Conservation (phyloP, 352 stramenopile species). For the Globisporangium solare region DNA sequence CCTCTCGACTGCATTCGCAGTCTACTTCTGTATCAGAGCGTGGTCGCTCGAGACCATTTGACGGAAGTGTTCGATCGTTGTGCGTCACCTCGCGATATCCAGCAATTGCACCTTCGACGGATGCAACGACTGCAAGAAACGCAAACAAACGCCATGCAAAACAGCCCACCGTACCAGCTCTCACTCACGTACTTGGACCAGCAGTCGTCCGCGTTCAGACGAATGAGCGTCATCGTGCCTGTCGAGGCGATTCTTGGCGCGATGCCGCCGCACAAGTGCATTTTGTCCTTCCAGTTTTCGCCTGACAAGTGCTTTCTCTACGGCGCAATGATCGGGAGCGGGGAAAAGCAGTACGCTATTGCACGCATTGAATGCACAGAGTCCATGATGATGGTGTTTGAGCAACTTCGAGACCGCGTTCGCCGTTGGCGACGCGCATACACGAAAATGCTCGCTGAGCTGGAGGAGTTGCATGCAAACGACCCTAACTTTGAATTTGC, state of each 20-base stretch:
- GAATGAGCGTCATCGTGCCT: conserved; percentile 36
- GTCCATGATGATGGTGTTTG: conserved; percentile 19
- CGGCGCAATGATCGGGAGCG: conserved; percentile 28
- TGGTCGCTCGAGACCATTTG: conserved; percentile 31
- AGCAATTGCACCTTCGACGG: conserved; percentile 46
- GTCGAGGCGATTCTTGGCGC: conserved; percentile 37
- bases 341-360: conserved; percentile 39
- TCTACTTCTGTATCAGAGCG: conserved; percentile 65
- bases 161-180: conserved; percentile 63
- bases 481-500: conserved; percentile 42
- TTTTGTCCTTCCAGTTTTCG: conserved; percentile 67
- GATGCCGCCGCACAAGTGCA: conserved; percentile 30
- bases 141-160: conserved; percentile 34
- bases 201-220: conserved; percentile 59
- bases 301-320: conserved; percentile 66
- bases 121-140: conserved; percentile 26
- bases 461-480: conserved; percentile 30
- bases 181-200: conserved; percentile 62
- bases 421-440: conserved; percentile 31
- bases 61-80: conserved; percentile 30
- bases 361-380: conserved; percentile 61
- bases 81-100: conserved; percentile 28
- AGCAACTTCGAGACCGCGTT: conserved; percentile 26
- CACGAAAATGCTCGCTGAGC: conserved; percentile 30
- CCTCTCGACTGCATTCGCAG: conserved; percentile 44